Evolutionary conservation across 768 basidiomycete genomes (phyloP), one percentile per base, ranked within the genome.

Genomic region (Rhizopogon vesiculosus): DNA sequence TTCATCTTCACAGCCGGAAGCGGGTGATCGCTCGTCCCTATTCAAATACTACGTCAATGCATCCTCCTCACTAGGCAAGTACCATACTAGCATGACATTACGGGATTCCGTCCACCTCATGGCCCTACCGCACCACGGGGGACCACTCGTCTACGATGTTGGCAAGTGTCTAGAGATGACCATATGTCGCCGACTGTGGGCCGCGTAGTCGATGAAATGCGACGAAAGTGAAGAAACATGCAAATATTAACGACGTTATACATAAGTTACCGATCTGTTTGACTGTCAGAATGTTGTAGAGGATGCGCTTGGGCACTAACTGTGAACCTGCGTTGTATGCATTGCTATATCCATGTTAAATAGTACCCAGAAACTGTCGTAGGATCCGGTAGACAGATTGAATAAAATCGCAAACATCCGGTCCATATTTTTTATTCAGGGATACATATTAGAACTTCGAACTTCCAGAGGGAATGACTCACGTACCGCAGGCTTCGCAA

Each of bases 121-220:
- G 58, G 19, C 66, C 68, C 62, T 64, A 68, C 67, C 66, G 63
- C 62, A 70, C 64, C 9, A 56, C 64, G n/a, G n/a, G n/a, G n/a
- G n/a, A n/a, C n/a, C n/a, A n/a, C n/a, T 0, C 61, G 56, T 25
- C 22, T 25, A 25, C 3, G 22, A 25, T 25, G 22, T 25, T 18
- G 67, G 64, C 71, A 70, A 68, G 31, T 25, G 66, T 72, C 43
- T 70, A 64, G 5, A 73, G 54, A 18, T 71, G 69, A 2, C 71
- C 68, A 35, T 70, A 72, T 16, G 66, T 60, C 4, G 66, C 66
- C 0, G 67, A 71, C 33, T 71, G 71, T 0, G 64, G 58, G 2
- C 68, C 67, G 15, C 40, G 54, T 6, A 60, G 67, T 22, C 22
- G 60, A 67, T n/a, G n/a, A n/a, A n/a, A n/a, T n/a, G n/a, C n/a